A percentile compares a stretch with the other conserved stretches of the same genome.
phyloP scores from a whole-genome alignment of 2,329 filamentous ascomycete genomes.

The Monilinia aucupariae region DNA sequence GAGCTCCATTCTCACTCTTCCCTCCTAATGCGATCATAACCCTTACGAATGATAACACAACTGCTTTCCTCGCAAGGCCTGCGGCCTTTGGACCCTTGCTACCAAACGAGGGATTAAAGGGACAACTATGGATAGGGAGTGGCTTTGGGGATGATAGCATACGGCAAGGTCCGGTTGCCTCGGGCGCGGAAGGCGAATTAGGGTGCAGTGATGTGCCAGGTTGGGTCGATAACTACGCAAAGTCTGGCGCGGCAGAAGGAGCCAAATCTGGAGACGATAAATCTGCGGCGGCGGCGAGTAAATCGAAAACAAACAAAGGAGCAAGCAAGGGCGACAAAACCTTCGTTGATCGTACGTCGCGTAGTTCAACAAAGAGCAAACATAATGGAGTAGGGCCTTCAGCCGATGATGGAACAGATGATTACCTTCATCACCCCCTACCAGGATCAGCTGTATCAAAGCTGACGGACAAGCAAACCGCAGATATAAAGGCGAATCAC shows the following conservation, averaged over 20 bases:
- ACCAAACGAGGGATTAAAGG: constrained; percentile 71
- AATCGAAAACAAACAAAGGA: constrained; percentile 40
- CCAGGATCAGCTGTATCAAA: constrained; percentile 37
- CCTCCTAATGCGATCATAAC: constrained; percentile 94
- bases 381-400: constrained; percentile 29
- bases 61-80: constrained; percentile 88
- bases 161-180: constrained; percentile 48
- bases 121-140: constrained; percentile 87
- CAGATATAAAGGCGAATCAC: constrained; percentile 43
- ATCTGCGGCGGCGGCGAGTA: constrained; percentile 36
- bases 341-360: constrained; percentile 25
- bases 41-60: constrained; percentile 95
- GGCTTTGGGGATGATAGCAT: constrained; percentile 79
- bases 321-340: constrained; percentile 31
- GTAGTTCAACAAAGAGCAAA: constrained; percentile 22
- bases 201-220: constrained; percentile 93
- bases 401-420: constrained; percentile 73
- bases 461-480: constrained; percentile 24
- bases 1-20: constrained; percentile 78
- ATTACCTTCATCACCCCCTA: constrained; percentile 63
- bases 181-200: constrained; percentile 69
- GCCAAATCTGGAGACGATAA: constrained; percentile 27
- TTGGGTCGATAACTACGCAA: constrained; percentile 62
- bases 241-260: constrained; percentile 31
- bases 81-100: constrained; percentile 86